These are phyloP conservation scores for Knoxdaviesia capensis DNA, from an alignment of 2,329 filamentous ascomycete species.

Conservation along the genomic window DNA sequence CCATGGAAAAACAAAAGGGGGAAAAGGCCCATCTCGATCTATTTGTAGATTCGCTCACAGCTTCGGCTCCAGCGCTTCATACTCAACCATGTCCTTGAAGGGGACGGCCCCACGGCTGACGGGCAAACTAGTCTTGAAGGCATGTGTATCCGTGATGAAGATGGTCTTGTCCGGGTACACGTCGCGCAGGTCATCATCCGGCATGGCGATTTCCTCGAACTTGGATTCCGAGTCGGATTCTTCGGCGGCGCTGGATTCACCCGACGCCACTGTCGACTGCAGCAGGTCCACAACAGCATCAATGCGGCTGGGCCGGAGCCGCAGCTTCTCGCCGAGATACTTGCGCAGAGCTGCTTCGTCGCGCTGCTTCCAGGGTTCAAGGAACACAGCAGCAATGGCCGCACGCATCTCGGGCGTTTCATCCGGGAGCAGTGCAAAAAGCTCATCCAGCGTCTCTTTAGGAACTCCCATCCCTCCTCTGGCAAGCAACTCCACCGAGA, in stretches of 20 bases:
- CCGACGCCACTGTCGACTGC: background rate
- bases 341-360: background rate
- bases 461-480: constrained; percentile 28
- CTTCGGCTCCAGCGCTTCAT: constrained; percentile 71
- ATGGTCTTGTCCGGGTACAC: constrained; percentile 19
- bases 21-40: background rate
- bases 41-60: constrained; percentile 25
- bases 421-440: background rate
- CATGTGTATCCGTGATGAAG: constrained; percentile 57
- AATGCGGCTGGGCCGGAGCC: constrained; percentile 7
- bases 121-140: constrained; percentile 58
- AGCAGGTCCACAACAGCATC: constrained; percentile 10
- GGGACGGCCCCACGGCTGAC: constrained; percentile 55
- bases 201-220: constrained; percentile 9
- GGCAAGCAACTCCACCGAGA: constrained; percentile 67
- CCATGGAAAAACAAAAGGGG: too few species aligned
- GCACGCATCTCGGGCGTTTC: constrained; percentile 6
- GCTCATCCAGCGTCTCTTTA: constrained; percentile 1
- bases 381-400: constrained; percentile 2
- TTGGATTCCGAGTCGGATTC: constrained; percentile 7
- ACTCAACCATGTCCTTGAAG: constrained; percentile 58
- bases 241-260: too few species aligned
- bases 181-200: constrained; percentile 24
- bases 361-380: constrained; percentile 3
- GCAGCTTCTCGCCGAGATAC: background rate